These are phyloP conservation scores for Acacia acuminata DNA, from an alignment of 306 rosid species.

Conservation along the genomic window DNA sequence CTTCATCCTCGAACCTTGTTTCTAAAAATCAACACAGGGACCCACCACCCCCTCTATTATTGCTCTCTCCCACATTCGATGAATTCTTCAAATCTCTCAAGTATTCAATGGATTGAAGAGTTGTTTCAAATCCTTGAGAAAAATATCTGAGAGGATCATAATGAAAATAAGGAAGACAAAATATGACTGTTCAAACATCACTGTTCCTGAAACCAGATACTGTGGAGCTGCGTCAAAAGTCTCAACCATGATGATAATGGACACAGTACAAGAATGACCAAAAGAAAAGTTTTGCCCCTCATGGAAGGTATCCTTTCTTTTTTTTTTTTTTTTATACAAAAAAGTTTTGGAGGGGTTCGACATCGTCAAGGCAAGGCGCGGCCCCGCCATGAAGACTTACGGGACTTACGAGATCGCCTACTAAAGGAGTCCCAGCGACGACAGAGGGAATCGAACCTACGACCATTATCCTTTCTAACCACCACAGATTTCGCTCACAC, in stretches of 20 bases:
- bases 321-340: too few relatives aligned
- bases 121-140: neutral
- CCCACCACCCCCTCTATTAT: neutral
- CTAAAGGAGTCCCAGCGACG: too few relatives aligned
- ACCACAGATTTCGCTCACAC: slow-evolving; percentile 16
- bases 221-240: neutral
- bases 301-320: neutral
- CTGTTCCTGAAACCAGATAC: neutral
- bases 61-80: neutral
- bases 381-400: too few relatives aligned
- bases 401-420: too few relatives aligned
- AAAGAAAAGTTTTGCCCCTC: neutral
- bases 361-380: too few relatives aligned
- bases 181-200: neutral
- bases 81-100: neutral
- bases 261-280: neutral
- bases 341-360: too few relatives aligned
- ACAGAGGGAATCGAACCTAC: too few relatives aligned
- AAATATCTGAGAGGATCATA: neutral
- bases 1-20: neutral
- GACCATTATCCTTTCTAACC: neutral
- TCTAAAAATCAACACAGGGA: neutral
- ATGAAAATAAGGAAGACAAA: neutral
- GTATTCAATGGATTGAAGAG: neutral
- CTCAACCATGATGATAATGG: slow-evolving; percentile 19